Conservation (phyloP, 2,329 filamentous ascomycete genomes). For the Cytospora piceicola region DNA sequence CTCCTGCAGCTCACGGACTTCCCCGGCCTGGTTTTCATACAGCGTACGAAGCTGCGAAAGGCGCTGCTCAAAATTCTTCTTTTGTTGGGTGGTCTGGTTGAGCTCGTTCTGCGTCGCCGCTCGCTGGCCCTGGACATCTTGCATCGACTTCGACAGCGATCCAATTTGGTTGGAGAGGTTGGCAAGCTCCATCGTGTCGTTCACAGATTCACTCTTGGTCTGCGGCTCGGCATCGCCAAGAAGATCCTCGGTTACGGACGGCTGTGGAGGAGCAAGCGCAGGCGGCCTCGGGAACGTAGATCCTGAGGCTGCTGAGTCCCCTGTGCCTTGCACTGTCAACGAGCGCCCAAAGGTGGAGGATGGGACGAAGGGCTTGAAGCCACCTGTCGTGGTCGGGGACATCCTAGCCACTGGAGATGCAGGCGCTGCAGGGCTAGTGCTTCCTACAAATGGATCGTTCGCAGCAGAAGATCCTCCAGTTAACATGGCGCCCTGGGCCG, state of each 20-base stretch:
- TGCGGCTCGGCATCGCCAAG: constrained; percentile 90
- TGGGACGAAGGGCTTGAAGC: constrained; percentile 89
- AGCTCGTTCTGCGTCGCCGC: constrained; percentile 79
- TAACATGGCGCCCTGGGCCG: constrained; percentile 64
- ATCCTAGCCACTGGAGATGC: constrained; percentile 57
- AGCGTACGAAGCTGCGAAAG: constrained; percentile 82
- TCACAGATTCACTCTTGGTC: constrained; percentile 81
- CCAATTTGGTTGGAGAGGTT: constrained; percentile 96
- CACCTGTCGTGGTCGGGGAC: constrained; percentile 48
- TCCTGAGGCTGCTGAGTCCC: constrained; percentile 54
- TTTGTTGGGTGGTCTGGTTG: constrained; percentile 80
- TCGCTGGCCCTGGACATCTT: constrained; percentile 85
- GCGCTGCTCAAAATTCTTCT: constrained; percentile 89
- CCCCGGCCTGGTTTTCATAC: constrained; percentile 92
- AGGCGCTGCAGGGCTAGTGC: constrained; percentile 50
- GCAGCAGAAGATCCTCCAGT: constrained; percentile 69
- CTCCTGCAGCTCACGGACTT: constrained; percentile 83
- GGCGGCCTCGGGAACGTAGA: constrained; percentile 45
- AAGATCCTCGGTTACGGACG: constrained; percentile 74
- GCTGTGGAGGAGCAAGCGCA: constrained; percentile 37
- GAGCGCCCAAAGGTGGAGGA: constrained; percentile 90
- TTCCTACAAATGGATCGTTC: constrained; percentile 66
- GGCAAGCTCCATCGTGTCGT: constrained; percentile 88
- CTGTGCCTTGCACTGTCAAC: constrained; percentile 76
- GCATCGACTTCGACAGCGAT: constrained; percentile 89